Base-by-base conservation (phyloP, 192 early-diverging fungal species). In the Fimicolochytrium jonesii region DNA sequence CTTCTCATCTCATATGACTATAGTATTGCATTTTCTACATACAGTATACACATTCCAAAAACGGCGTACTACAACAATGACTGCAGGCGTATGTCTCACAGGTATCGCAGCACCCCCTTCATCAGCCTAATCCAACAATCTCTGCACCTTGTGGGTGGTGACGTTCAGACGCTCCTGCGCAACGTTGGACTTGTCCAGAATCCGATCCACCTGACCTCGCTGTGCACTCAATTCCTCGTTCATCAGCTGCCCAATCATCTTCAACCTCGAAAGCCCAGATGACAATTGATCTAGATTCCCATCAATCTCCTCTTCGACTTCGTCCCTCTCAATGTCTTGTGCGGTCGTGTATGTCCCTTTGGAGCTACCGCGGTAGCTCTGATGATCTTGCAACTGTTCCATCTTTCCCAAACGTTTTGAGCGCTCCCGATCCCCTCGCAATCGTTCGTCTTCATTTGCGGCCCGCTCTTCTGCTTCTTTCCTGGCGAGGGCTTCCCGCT, bases 201-300 rank as follows among this genome's bases (percentile, higher is more conserved):
- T 74, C 6, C 72, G 41, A 4, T 54, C 51, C 34, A 79, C 30
- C 47, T 71, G 64, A 13, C 39, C 37, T 15, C 20, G 58, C 59
- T 79, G 74, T 33, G 42, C 28, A 17, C 67, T 70, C 46, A 83
- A 54, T 45, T 79, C 81, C 7, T 63, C 58, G 41, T 68, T 66
- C 81, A 83, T 83, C 28, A 65, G 48, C 29, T 59, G 55, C 17
- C 74, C 76, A 76, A 79, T 81, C 71, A 82, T 74, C 62, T 72
- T 74, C 31, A 83, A 50, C 35, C 75, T 30, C 3, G 43, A 52
- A 26, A 83, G 50, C 1, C 69, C 79, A 28, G 56, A 46, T 28
- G 54, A 59, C 6, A 83, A 59, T 62, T 80, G 72, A 49, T 79
- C 73, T 64, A 83, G 52, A 56, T 83, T 83, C 23, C 41, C 31